Conservation (phyloP, 495 filamentous ascomycete species). For the Chaetomium fimeti region DNA sequence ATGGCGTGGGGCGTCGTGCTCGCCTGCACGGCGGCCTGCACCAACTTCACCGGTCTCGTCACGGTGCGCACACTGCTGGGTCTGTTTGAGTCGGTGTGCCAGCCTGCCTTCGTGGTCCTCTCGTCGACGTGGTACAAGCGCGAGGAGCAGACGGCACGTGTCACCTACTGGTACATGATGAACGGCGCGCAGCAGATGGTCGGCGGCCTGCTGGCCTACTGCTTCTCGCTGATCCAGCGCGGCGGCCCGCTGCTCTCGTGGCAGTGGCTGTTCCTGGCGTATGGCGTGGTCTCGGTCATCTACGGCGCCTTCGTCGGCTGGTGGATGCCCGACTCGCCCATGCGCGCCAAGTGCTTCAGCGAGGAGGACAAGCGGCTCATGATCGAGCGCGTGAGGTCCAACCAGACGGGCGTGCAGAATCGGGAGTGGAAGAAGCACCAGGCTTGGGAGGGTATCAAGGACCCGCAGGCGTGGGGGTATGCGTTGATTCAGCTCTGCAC, state of each 20-base stretch:
- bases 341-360: slow-evolving; percentile 58
- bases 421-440: slow-evolving; percentile 51
- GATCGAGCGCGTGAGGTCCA: slow-evolving; percentile 57
- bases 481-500: slow-evolving; percentile 62
- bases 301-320: slow-evolving; percentile 60
- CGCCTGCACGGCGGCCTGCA: slow-evolving; percentile 59
- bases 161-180: slow-evolving; percentile 74
- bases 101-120: slow-evolving; percentile 60
- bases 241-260: slow-evolving; percentile 48
- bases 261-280: slow-evolving; percentile 54
- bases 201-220: slow-evolving; percentile 57
- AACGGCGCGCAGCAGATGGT: slow-evolving; percentile 59
- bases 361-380: slow-evolving; percentile 58
- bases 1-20: slow-evolving; percentile 57
- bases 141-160: slow-evolving; percentile 62
- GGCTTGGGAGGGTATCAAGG: slow-evolving; percentile 47
- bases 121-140: slow-evolving; percentile 73
- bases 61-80: slow-evolving; percentile 62
- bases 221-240: slow-evolving; percentile 50
- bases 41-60: slow-evolving; percentile 56
- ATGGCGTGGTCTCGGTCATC: slow-evolving; percentile 54
- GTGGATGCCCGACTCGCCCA: slow-evolving; percentile 63
- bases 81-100: slow-evolving; percentile 66
- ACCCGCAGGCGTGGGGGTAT: slow-evolving; percentile 51
- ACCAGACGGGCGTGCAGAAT: slow-evolving; percentile 68